Evolutionary conservation across 768 basidiomycete species (phyloP), one percentile per base, ranked within the genome.

Genomic region (Boletales sp.): DNA sequence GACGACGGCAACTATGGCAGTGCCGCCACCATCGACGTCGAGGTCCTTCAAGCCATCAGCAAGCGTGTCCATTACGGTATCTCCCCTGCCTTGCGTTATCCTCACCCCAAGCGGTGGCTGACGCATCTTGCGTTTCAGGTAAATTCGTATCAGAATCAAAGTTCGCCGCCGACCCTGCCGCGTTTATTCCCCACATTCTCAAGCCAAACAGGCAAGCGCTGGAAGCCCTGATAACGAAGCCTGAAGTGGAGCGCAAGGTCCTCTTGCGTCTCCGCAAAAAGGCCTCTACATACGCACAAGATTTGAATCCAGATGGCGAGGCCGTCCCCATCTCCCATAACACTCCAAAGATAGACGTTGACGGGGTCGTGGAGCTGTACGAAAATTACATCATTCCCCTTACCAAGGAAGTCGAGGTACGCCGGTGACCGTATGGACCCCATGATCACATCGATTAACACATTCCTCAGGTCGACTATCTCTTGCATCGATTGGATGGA

Each of bases 61-160:
- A 88, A 97, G 73, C 84, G 97, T 35, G 94, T 99, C 31, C 97
- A 99, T 69, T 99, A 95, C 62, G 97, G 97, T 94, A 57, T 45
- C 80, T 39, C 31, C 79, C 42, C 32, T 27, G 4, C 40, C 50
- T 21, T 8, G n/a, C 21, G 8, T 18, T 19, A 4, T 50, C 29
- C 14, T 13, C 43, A n/a, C 43, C 42, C 42, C 32, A 15, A 18
- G 39, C 24, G 27, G 44, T 17, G 39, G 18, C 55, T 58, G 45
- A 51, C 27, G 18, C 4, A 29, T 32, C 34, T 9, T 54, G 21
- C 4, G 4, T 21, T 21, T 9, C 63, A 99, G 95, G 97, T 50
- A 98, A 97, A 77, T 99, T 99, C 66, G 97, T 99, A 6, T 93
- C 94, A 5, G 97, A 99, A 71, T 90, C 90, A 24, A 99, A 99